Evolutionary conservation across 163 green algal species (phyloP).

Genomic region (Botryococcus braunii): DNA sequence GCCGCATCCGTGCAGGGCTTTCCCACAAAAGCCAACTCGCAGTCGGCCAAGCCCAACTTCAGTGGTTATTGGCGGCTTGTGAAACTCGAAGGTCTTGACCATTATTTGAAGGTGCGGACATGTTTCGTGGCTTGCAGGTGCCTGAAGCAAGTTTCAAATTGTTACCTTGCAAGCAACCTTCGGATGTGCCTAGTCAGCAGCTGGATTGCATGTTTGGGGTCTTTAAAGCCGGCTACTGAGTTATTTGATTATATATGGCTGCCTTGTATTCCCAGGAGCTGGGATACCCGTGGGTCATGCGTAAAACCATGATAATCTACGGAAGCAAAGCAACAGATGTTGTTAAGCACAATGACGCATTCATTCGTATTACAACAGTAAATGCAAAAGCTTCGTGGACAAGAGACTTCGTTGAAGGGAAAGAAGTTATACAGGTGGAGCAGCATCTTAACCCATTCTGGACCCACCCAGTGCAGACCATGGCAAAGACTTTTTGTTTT

Average conservation of each 20-base stretch:
- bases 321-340: constrained; percentile 9
- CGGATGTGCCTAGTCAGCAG: not conserved
- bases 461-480: too few species aligned
- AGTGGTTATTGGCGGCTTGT: constrained; percentile 10
- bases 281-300: constrained; percentile 11
- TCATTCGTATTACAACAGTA: constrained; percentile 7
- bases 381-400: constrained; percentile 16
- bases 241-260: not conserved
- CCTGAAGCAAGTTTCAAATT: not conserved
- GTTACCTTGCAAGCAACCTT: not conserved
- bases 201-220: not conserved
- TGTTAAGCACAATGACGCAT: constrained; percentile 4
- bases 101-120: constrained; percentile 8
- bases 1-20: too few species aligned
- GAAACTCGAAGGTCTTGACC: constrained; percentile 13
- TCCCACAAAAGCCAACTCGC: too few species aligned
- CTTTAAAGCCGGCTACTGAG: not conserved
- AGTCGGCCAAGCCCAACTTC: constrained; percentile 6
- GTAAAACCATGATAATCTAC: constrained; percentile 8
- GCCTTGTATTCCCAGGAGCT: constrained; percentile 1
- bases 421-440: not conserved
- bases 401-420: not conserved
- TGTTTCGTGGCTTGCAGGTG: not conserved
- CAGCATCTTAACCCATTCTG: too few species aligned
- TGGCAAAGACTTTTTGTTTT: too few species aligned